Base-by-base conservation (phyloP, 352 stramenopile species). In the Sclerospora graminicola region DNA sequence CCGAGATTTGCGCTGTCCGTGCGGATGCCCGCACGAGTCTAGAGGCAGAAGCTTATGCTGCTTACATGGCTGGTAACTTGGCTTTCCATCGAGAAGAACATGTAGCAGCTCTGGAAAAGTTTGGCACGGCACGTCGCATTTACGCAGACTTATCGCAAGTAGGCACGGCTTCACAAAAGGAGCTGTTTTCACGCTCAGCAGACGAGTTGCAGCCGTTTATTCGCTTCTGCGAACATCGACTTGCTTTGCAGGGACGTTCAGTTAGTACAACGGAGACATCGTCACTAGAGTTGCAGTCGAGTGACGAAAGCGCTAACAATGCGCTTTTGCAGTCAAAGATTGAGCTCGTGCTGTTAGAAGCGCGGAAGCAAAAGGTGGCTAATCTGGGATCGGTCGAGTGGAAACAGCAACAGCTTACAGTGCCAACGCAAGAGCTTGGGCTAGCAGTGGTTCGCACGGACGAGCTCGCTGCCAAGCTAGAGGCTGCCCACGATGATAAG, bases 61-160 rank as follows among this genome's bases (percentile, higher is more conserved):
- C 82, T 30, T 95, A 82, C 51, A 96, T 95, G 84, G 51, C 64
- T 13, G 85, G 84, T 18, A 94, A 92, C 49, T 60, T 94, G 20
- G 69, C 83, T 19, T 89, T 95, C 46, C 81, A 96, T 54, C 83
- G 86, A 29, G 82, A 95, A 41, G 70, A 84, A 38, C 89, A 89
- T 63, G 66, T 82, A 32, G 60, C 62, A 16, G 85, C 85, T 42
- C 63, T 93, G 21, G 78, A 91, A 8, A 78, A 82, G 41, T 91
- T 93, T 44, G 51, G 48, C 30, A 91, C 76, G 15, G 80, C 77
- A 21, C 75, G 81, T 24, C 73, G 77, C 38, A 92, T 95, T 54
- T 94, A 89, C 63, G 56, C 71, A 47, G 82, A 94, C 35, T 60
- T 91, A 19, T 75, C 74, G 39, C 67, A 91, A 46, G 76, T 91